Evolutionary conservation across 768 basidiomycete genomes (phyloP).

Genomic region (Wakefieldia striispora): DNA sequence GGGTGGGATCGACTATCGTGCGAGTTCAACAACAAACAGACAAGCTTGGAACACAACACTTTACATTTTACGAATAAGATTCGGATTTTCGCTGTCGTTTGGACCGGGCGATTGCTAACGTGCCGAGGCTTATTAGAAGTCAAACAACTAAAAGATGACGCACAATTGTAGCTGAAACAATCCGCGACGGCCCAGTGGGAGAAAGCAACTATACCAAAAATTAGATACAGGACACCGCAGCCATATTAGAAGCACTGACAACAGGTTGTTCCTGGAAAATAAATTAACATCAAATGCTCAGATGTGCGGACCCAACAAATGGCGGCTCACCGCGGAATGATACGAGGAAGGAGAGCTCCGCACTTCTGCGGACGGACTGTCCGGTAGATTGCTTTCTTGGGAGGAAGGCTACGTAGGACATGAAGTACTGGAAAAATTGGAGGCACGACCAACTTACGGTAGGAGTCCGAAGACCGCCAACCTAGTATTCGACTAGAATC

Average conservation of each 20-base stretch:
- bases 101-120: constrained; percentile 8
- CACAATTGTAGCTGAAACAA: background rate
- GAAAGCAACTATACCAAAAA: background rate
- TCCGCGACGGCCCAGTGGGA: background rate
- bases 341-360: background rate
- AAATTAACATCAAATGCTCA: background rate
- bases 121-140: background rate
- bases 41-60: background rate
- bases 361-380: background rate
- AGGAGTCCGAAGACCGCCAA: background rate
- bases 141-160: background rate
- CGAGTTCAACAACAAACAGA: background rate
- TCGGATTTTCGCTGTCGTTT: constrained; percentile 2
- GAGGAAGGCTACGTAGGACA: constrained; percentile 2
- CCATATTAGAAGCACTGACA: background rate
- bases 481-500: too few species aligned
- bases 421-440: background rate
- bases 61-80: constrained; percentile 13
- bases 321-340: background rate
- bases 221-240: background rate
- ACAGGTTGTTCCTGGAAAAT: background rate
- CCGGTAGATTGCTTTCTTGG: background rate
- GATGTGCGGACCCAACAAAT: background rate
- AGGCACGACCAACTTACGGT: constrained; percentile 4
- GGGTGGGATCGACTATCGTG: constrained; percentile 9